Evolutionary conservation across 129 eudicot genomes (phyloP).

Genomic region (Calendula officinalis): DNA sequence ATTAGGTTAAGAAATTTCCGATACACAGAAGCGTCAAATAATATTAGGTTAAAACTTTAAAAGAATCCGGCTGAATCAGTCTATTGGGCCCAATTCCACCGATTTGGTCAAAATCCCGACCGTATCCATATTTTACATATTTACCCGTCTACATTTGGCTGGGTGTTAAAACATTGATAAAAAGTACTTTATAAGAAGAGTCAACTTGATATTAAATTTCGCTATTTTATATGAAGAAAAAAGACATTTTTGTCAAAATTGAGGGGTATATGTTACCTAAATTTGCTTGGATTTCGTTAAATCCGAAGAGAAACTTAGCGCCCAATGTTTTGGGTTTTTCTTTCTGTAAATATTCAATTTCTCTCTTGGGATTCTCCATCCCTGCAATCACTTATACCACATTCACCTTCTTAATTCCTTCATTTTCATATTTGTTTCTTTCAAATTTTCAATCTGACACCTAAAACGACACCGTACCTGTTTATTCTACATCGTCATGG

Average conservation of each 20-base stretch:
- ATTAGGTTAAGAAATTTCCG: too few relatives aligned
- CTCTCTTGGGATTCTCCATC: slow-evolving; percentile 36
- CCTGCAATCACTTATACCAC: slow-evolving; percentile 11
- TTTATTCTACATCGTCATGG: slow-evolving; percentile 21
- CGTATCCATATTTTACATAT: too few relatives aligned
- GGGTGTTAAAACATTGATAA: too few relatives aligned
- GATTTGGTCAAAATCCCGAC: too few relatives aligned
- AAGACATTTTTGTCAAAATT: slow-evolving; percentile 17
- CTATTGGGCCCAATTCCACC: too few relatives aligned
- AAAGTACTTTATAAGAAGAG: too few relatives aligned
- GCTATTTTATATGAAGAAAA: not conserved
- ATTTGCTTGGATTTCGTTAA: slow-evolving; percentile 26
- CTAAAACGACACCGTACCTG: slow-evolving; percentile 6
- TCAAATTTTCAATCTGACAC: too few relatives aligned
- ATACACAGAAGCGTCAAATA: too few relatives aligned
- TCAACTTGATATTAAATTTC: not conserved
- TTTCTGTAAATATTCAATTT: slow-evolving; percentile 27
- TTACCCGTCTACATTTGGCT: too few relatives aligned
- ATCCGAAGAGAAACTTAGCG: slow-evolving; percentile 25
- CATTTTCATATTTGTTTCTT: not conserved
- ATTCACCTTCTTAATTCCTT: slow-evolving; percentile 5
- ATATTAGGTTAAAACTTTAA: too few relatives aligned
- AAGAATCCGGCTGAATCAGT: too few relatives aligned
- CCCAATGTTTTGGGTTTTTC: slow-evolving; percentile 32
- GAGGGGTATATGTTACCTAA: not conserved